Percentiles rank a stretch among this genome's conserved stretches.
Conservation (phyloP, 2,329 filamentous ascomycete genomes). For the Beauveria scarabaeidicola region DNA sequence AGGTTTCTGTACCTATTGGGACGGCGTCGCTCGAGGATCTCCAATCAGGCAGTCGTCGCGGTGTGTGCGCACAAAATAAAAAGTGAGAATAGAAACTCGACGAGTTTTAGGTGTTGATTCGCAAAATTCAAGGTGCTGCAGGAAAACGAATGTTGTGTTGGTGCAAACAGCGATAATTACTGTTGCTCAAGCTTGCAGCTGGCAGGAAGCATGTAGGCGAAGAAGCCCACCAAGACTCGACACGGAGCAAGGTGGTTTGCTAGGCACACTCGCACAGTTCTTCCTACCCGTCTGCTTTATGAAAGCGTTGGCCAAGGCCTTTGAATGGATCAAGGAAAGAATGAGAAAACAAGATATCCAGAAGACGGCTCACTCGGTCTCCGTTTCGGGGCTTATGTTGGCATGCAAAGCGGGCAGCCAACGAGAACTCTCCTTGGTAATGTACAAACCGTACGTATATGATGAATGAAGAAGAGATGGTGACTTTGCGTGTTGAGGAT, state of each 20-base stretch:
- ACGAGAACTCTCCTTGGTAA: neutral
- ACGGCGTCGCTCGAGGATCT: neutral
- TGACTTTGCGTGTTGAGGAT: neutral
- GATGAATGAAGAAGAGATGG: neutral
- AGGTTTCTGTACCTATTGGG: neutral
- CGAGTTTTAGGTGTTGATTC: neutral
- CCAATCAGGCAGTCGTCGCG: neutral
- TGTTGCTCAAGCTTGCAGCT: conserved; percentile 2
- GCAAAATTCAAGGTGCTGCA: neutral
- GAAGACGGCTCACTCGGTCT: neutral
- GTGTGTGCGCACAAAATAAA: neutral
- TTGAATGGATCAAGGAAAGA: neutral
- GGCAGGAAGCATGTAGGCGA: conserved; percentile 1
- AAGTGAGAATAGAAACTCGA: neutral
- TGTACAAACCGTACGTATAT: too few relatives aligned
- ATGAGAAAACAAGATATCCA: neutral
- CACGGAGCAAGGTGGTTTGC: neutral
- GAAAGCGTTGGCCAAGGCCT: too few relatives aligned
- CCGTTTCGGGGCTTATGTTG: neutral
- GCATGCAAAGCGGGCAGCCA: neutral
- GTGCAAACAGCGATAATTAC: conserved; percentile 3
- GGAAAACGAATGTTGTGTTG: neutral
- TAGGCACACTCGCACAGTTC: neutral
- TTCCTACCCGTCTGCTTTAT: neutral
- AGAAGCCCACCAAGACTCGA: neutral